Base-by-base conservation (phyloP, 176 grass and related monocot genomes). In the Avena insularis region DNA sequence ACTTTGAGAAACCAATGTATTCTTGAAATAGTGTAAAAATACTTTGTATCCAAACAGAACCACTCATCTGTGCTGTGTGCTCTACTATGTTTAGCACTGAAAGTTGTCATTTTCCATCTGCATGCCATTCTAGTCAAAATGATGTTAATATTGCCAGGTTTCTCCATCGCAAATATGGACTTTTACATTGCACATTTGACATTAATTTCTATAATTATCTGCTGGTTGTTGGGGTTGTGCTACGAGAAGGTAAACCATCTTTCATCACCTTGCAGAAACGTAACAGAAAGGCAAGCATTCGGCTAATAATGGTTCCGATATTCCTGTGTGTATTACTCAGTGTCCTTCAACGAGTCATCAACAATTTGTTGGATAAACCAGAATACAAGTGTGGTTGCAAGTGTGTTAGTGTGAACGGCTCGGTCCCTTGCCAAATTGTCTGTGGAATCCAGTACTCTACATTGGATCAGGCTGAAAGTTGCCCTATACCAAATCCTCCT, bases 261-360 rank as follows among this genome's bases (percentile, higher is more conserved):
- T 79, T 84, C 5, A 14, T 75, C 15, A 23, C 31, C 40, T 80
- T 88, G 85, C 90, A 94, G 90, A 94, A 87, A 71, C 90, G 92
- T 59, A 94, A 94, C 47, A 89, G 75, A 69, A 90, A 87, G 84
- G 82, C 71, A 45, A 88, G 88, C 70, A 69, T 90, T 78, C 78
- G 92, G 54, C 23, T 92, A 75, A 89, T 94, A 76, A 16, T 92
- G 73, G 88, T 92, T 59, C 92, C 92, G 4, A 61, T 94, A 89
- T 86, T 85, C 48, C 81, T 92, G 9, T 91, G 87, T 48, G 6
- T 94, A 71, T 20, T 94, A 48, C 50, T 94, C 61, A 87, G 57
- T 51, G 31, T 90, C 70, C 88, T 90, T 48, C 88, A 93, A 48
- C 53, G 75, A 79, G 81, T 89, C 62, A 85, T 94, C 63, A 86